phyloP scores from a whole-genome alignment of 805 yeast species.

The Yarrowia porcina region DNA sequence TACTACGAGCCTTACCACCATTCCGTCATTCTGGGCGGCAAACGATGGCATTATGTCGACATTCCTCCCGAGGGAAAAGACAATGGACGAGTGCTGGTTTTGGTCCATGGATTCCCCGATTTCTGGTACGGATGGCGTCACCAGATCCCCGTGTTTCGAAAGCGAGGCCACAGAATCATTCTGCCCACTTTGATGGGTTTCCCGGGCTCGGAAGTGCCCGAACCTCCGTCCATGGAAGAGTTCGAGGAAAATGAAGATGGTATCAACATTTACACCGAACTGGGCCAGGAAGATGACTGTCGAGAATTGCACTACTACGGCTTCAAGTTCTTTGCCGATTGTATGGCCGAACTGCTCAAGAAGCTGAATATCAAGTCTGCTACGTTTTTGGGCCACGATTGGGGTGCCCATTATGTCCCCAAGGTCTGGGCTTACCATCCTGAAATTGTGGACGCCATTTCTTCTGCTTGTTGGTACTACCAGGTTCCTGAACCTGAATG shows the following conservation, averaged over 20 bases:
- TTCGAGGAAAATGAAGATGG: constrained; percentile 26
- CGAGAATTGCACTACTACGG: constrained; percentile 21
- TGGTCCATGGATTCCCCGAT: constrained; percentile 26
- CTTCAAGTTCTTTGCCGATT: constrained; percentile 23
- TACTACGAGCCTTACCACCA: constrained; percentile 26
- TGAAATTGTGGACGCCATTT: constrained; percentile 24
- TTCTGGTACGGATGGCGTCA: constrained; percentile 27
- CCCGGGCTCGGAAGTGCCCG: constrained; percentile 26
- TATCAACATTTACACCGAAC: constrained; percentile 16
- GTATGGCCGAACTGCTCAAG: constrained; percentile 20
- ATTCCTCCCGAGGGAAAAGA: constrained; percentile 26
- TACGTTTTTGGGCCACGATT: constrained; percentile 25
- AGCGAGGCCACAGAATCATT: constrained; percentile 24
- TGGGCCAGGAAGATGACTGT: constrained; percentile 24
- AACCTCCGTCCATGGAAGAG: constrained; percentile 24
- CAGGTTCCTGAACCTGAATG: constrained; percentile 23
- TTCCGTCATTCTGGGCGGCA: neutral
- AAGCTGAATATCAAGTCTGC: constrained; percentile 9
- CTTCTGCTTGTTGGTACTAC: constrained; percentile 26
- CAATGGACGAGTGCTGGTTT: constrained; percentile 18
- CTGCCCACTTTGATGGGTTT: constrained; percentile 25
- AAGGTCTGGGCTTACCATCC: constrained; percentile 26
- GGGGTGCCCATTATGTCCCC: constrained; percentile 26
- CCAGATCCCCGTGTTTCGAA: constrained; percentile 24
- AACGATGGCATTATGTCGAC: constrained; percentile 26